Evolutionary conservation across 2,329 filamentous ascomycete genomes (phyloP).

Genomic region (Stachybotrys chartarum): DNA sequence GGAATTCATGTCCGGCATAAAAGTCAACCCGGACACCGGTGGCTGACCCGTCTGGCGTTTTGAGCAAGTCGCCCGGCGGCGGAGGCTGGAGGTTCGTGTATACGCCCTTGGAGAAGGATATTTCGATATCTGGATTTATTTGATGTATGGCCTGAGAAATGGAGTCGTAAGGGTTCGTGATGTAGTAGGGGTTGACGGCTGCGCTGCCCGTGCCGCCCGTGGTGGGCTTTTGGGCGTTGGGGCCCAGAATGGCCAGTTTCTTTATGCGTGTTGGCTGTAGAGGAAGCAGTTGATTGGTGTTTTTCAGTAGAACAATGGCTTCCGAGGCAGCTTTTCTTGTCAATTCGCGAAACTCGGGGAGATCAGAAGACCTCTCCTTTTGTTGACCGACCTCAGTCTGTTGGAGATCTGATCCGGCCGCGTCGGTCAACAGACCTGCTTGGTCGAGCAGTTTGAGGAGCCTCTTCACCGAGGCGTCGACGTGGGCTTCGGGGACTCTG

Average conservation of each 20-base stretch:
- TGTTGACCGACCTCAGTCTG: background rate
- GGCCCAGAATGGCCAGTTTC: slow-evolving; percentile 13
- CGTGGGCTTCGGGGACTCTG: no score
- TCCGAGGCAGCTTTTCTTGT: slow-evolving; percentile 6
- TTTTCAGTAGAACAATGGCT: slow-evolving; percentile 6
- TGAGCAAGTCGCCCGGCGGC: no score
- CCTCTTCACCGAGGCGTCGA: no score
- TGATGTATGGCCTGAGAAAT: slow-evolving; percentile 8
- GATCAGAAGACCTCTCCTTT: slow-evolving; percentile 9
- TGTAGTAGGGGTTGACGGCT: slow-evolving; percentile 17
- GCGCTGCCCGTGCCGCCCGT: slow-evolving; percentile 22
- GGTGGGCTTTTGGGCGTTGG: slow-evolving; percentile 15
- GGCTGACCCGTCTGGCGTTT: background rate
- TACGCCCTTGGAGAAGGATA: slow-evolving; percentile 10
- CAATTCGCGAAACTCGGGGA: slow-evolving; percentile 12
- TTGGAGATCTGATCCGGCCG: background rate
- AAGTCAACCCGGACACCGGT: background rate
- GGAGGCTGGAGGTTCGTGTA: background rate
- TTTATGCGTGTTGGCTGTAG: slow-evolving; percentile 6
- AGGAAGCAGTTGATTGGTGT: slow-evolving; percentile 1
- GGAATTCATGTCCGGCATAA: no score
- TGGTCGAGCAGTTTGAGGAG: no score
- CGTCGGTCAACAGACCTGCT: slow-evolving; percentile 3
- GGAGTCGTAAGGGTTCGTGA: slow-evolving; percentile 17
- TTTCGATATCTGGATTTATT: slow-evolving; percentile 5